A percentile compares a stretch with the other conserved stretches of the same genome.
Conservation (phyloP, 306 rosid genomes). For the Pueraria montana region DNA sequence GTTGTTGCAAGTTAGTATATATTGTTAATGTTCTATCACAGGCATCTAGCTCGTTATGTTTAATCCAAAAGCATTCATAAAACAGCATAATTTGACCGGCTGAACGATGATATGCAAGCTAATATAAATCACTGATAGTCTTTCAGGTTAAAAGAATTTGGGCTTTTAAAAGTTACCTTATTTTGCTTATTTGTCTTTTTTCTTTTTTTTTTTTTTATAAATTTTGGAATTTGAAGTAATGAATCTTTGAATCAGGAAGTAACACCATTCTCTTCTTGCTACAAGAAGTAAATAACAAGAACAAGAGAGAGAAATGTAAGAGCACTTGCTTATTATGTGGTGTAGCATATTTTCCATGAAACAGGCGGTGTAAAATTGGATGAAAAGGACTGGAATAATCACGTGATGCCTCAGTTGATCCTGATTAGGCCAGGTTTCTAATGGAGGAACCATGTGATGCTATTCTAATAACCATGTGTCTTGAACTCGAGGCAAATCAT, state of each 20-base stretch:
- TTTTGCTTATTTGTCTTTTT: too few species aligned
- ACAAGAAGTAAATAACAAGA: not conserved
- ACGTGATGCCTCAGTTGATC: not conserved
- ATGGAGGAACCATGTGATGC: not conserved
- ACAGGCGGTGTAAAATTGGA: not conserved
- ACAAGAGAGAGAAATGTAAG: not conserved
- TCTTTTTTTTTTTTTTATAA: not conserved
- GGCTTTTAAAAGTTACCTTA: not conserved
- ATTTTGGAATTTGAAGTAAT: not conserved
- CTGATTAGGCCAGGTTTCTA: not conserved
- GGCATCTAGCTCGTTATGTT: conserved; percentile 15
- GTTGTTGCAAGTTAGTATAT: conserved; percentile 32
- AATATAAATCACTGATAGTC: not conserved
- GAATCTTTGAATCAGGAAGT: conserved; percentile 5
- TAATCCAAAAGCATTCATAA: not conserved
- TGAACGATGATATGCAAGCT: not conserved
- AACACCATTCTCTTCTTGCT: conserved; percentile 6
- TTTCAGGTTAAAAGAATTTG: not conserved
- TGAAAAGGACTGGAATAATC: not conserved
- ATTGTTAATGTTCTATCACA: conserved; percentile 13
- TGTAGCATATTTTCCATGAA: not conserved
- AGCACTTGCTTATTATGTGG: not conserved
- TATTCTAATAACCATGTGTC: not conserved
- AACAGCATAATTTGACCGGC: not conserved
- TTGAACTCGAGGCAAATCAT: not conserved